Conservation (phyloP, 306 rosid species). For the Quercus cerris region DNA sequence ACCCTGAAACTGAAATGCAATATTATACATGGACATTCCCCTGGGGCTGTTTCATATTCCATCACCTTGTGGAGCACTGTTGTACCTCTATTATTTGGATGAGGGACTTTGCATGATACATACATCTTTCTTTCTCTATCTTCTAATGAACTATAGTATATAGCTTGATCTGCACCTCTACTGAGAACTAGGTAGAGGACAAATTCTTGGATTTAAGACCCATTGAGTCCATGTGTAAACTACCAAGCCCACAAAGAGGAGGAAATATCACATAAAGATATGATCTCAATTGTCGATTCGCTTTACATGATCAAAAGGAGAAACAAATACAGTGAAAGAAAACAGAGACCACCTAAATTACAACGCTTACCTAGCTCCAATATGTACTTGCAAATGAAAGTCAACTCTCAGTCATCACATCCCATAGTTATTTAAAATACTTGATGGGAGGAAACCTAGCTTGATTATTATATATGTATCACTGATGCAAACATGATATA, state of each 20-base stretch:
- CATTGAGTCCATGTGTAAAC: neutral
- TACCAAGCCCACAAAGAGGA: neutral
- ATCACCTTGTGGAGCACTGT: no score
- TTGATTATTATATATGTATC: neutral
- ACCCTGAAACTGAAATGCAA: neutral
- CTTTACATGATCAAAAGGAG: neutral
- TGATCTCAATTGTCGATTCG: neutral
- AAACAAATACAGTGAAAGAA: neutral
- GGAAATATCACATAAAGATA: neutral
- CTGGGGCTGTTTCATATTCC: no score
- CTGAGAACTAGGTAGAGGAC: neutral
- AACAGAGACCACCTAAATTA: neutral
- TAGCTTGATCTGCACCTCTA: neutral
- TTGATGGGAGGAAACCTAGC: neutral
- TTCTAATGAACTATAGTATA: neutral
- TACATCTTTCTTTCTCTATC: neutral
- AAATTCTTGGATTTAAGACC: neutral
- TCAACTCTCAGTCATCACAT: neutral
- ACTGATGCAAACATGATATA: neutral
- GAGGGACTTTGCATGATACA: neutral
- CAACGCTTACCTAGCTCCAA: neutral
- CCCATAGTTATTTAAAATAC: neutral
- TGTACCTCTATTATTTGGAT: neutral
- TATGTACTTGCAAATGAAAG: neutral
- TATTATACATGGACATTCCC: neutral